A percentile compares a stretch with the other conserved stretches of the same genome.
phyloP scores from a whole-genome alignment of 495 filamentous ascomycete species.

The Penicillium simplicissimum region DNA sequence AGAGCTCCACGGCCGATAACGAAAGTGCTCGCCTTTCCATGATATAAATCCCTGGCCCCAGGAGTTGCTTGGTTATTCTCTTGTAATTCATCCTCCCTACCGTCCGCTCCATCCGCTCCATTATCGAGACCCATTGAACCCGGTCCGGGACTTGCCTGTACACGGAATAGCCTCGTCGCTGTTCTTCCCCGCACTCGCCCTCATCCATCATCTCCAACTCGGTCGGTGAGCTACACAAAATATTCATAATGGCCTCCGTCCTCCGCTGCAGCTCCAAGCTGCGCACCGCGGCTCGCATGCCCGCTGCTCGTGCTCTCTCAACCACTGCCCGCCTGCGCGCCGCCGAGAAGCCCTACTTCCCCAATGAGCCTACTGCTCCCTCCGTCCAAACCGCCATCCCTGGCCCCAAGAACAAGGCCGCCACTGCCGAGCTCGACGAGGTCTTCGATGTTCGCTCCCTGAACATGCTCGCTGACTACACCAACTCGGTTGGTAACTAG shows the following conservation, averaged over 20 bases:
- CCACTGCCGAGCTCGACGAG: conserved; percentile 71
- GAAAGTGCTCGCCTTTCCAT: conserved; percentile 2
- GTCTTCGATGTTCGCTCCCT: conserved; percentile 92
- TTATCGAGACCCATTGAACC: not conserved
- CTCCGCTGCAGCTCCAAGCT: conserved; percentile 46
- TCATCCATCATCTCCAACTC: conserved; percentile 3
- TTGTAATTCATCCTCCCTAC: not conserved
- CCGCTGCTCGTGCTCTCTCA: conserved; percentile 41
- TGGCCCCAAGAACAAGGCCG: conserved; percentile 72
- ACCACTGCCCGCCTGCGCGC: conserved; percentile 44
- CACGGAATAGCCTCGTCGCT: conserved; percentile 10
- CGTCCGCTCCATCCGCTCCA: not conserved
- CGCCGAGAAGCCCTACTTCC: conserved; percentile 59
- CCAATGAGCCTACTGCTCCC: conserved; percentile 75
- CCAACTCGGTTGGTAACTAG: conserved; percentile 65
- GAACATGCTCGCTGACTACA: conserved; percentile 89
- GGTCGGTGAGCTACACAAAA: not conserved
- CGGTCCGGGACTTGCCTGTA: not conserved
- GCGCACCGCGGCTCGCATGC: conserved; percentile 41
- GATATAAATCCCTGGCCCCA: conserved; percentile 30
- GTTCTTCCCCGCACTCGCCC: conserved; percentile 19
- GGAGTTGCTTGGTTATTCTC: not conserved
- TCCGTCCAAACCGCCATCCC: conserved; percentile 77
- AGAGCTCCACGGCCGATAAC: conserved; percentile 22
- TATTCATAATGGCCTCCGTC: conserved; percentile 45